Conservation (phyloP, 2,329 filamentous ascomycete genomes). For the Colletotrichum nymphaeae region DNA sequence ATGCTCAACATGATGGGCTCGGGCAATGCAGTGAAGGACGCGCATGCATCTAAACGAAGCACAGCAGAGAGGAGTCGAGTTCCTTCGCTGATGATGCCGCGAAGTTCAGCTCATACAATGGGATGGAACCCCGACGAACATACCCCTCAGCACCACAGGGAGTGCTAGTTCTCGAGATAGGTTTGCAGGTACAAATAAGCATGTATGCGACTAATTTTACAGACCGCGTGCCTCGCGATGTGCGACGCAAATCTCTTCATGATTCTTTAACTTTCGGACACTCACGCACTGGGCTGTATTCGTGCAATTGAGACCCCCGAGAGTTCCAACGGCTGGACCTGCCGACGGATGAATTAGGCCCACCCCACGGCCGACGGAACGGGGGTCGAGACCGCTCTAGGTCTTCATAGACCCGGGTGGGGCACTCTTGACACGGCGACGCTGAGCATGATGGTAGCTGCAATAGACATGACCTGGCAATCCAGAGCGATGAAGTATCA, state of each 20-base stretch:
- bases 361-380: background rate
- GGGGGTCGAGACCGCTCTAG: conserved; percentile 16
- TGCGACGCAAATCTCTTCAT: background rate
- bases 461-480: background rate
- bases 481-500: background rate
- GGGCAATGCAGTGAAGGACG: background rate
- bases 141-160: background rate
- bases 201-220: background rate
- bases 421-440: background rate
- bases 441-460: background rate
- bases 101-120: background rate
- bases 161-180: background rate
- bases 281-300: too few relatives aligned
- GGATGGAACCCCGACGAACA: background rate
- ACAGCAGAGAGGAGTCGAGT: background rate
- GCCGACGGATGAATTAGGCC: background rate
- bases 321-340: background rate
- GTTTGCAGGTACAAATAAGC: background rate
- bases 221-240: background rate
- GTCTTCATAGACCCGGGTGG: background rate
- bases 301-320: background rate
- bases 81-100: background rate
- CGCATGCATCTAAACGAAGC: background rate
- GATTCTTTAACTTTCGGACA: background rate
- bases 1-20: too few relatives aligned